Evolutionary conservation across 352 stramenopile genomes (phyloP).

Genomic region (Thalassiosira delicatula): DNA sequence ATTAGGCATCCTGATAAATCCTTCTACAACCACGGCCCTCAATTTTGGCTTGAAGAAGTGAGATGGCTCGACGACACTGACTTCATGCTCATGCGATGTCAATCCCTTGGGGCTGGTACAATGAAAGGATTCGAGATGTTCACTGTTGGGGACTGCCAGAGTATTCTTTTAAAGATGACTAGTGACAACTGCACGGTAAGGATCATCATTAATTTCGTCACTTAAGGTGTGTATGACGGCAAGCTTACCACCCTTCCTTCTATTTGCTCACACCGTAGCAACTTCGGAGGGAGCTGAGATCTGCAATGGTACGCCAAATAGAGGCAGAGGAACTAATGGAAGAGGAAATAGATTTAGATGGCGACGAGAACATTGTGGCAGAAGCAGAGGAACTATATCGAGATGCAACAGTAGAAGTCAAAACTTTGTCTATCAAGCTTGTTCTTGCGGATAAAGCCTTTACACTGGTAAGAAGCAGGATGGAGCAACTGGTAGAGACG

Average conservation of each 20-base stretch:
- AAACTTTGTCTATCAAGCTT: conserved; percentile 78
- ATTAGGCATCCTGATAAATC: conserved; percentile 27
- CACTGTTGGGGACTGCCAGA: conserved; percentile 83
- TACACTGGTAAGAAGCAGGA: conserved; percentile 68
- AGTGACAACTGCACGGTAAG: conserved; percentile 80
- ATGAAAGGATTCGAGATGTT: conserved; percentile 86
- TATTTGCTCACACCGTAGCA: conserved; percentile 47
- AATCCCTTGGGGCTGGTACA: conserved; percentile 73
- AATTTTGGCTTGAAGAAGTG: conserved; percentile 75
- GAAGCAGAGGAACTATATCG: conserved; percentile 82
- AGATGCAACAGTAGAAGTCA: conserved; percentile 78
- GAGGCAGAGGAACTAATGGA: conserved; percentile 80
- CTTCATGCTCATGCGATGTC: conserved; percentile 77
- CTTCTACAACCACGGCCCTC: conserved; percentile 39
- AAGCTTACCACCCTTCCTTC: too few species aligned
- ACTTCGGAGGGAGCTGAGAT: conserved; percentile 70
- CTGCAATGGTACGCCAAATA: conserved; percentile 74
- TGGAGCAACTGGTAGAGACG: conserved; percentile 79
- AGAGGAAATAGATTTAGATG: conserved; percentile 69
- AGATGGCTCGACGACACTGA: conserved; percentile 82
- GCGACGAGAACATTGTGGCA: conserved; percentile 75
- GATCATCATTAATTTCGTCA: background rate
- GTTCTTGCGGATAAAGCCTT: conserved; percentile 82
- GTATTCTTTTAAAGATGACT: conserved; percentile 84
- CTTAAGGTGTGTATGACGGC: too few species aligned